Conservation (phyloP, 2,329 filamentous ascomycete genomes). For the Aspergillus niger region DNA sequence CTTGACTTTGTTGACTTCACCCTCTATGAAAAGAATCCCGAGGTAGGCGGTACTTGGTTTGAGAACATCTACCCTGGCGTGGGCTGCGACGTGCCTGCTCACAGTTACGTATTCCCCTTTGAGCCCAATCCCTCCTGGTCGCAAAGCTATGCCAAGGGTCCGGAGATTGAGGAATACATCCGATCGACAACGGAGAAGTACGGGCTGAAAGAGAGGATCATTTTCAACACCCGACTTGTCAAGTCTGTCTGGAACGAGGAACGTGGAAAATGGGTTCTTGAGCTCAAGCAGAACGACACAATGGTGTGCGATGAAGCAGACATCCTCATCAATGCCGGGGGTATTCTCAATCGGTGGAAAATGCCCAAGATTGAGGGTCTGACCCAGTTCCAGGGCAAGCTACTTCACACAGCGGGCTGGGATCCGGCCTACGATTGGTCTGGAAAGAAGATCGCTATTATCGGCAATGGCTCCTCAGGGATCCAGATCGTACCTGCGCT, state of each 20-base stretch:
- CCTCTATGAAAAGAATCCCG: conserved; percentile 33
- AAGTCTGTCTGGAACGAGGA: conserved; percentile 41
- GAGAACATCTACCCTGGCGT: conserved; percentile 43
- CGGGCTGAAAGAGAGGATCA: conserved; percentile 41
- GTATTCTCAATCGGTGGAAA: conserved; percentile 23
- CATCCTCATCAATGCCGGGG: conserved; percentile 32
- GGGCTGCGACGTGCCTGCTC: conserved; percentile 31
- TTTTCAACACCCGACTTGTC: conserved; percentile 28
- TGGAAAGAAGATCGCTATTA: conserved; percentile 34
- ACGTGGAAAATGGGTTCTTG: conserved; percentile 17
- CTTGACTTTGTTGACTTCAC: conserved; percentile 28
- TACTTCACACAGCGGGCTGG: conserved; percentile 45
- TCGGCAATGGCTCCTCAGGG: conserved; percentile 38
- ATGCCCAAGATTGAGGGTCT: conserved; percentile 24
- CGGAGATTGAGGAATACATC: conserved; percentile 51
- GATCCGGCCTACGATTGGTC: conserved; percentile 28
- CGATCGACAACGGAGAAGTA: conserved; percentile 42
- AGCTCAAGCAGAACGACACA: conserved; percentile 15
- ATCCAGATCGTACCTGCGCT: conserved; percentile 30
- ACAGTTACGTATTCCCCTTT: conserved; percentile 46
- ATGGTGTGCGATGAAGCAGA: conserved; percentile 25
- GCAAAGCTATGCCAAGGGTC: conserved; percentile 42
- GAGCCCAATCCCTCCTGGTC: conserved; percentile 49
- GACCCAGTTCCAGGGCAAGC: conserved; percentile 35
- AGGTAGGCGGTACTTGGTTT: conserved; percentile 38